These are phyloP conservation scores for Jacaranda copaia DNA, from an alignment of 257 asterid species.

Conservation along the genomic window DNA sequence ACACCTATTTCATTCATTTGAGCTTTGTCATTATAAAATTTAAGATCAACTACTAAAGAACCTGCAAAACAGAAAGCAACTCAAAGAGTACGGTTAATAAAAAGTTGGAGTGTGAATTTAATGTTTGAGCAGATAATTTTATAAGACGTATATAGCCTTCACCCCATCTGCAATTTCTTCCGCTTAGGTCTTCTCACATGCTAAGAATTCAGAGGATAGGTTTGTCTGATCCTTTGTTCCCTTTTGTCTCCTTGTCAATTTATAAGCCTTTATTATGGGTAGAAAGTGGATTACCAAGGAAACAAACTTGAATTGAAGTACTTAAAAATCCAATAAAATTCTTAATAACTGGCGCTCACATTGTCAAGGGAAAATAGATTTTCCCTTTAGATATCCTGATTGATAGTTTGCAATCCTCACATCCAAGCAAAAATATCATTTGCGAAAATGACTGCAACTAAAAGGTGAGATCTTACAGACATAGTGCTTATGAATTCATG, in stretches of 20 bases:
- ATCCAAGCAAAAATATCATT: neutral
- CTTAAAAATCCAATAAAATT: neutral
- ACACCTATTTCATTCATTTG: slow-evolving; percentile 4
- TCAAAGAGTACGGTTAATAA: neutral
- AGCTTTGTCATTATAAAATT: neutral
- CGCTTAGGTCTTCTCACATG: slow-evolving; percentile 9
- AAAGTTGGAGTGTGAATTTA: neutral
- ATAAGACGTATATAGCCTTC: slow-evolving; percentile 16
- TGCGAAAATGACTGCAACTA: slow-evolving; percentile 1
- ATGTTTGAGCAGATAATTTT: neutral
- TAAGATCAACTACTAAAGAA: slow-evolving; percentile 10
- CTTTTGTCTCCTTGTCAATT: too few relatives aligned
- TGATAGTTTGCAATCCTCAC: neutral
- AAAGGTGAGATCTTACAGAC: neutral
- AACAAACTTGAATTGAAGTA: neutral
- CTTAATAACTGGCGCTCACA: neutral
- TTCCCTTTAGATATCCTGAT: neutral
- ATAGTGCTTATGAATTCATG: neutral
- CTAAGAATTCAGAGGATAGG: neutral
- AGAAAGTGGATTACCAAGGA: neutral
- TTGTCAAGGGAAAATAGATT: neutral
- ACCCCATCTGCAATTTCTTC: slow-evolving; percentile 10
- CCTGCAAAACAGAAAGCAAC: neutral
- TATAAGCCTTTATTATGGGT: neutral
- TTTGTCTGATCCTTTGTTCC: neutral